Base-by-base conservation (phyloP, 169 alveolate genomes). In the Eimeria falciformis region DNA sequence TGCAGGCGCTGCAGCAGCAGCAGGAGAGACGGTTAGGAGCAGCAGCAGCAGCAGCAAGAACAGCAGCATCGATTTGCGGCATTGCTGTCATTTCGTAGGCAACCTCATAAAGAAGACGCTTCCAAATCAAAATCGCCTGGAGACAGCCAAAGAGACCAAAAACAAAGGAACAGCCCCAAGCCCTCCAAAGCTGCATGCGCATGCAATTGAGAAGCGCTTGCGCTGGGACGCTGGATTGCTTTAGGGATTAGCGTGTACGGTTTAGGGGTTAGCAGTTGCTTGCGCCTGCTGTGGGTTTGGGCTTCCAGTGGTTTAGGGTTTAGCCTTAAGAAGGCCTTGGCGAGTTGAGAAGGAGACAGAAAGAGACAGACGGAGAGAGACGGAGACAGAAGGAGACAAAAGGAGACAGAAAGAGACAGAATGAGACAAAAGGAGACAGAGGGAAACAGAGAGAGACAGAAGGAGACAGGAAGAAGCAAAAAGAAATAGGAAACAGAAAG, bases 1-100 rank as follows among this genome's bases (percentile, higher is more conserved):
- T 9, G 62, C 83, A 40, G 53, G 40, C 46, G 27, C 33, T 14
- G 37, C 83, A 71, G 83, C 83, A 71, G 83, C 83, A 71, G 83
- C 83, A 21, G 43, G 83, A 56, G 56, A 14, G 58, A 11, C 23
- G 23, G 56, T 43, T 71, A 29, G 87, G 69, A 78, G 71, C 87
- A 78, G 87, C 83, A 7, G 83, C 87, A 18, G 66, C 87, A n/a
- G 87, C 87, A 5, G 66, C 87, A 25, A 46, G 40, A 45, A 69
- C 69, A 47, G 65, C 12, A 33, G 68, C 69, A n/a, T 17, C 37
- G 17, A 46, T 45, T 5, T n/a, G n/a, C 71, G 29, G 73, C 88
- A 17, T 66, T 33, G 86, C 65, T 5, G 37, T 50, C 46, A 43
- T 45, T 23, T 77, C 86, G 43, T 77, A 47, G 27, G 86, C 68